phyloP scores from a whole-genome alignment of 306 rosid genomes.

The Lathyrus tuberosus region DNA sequence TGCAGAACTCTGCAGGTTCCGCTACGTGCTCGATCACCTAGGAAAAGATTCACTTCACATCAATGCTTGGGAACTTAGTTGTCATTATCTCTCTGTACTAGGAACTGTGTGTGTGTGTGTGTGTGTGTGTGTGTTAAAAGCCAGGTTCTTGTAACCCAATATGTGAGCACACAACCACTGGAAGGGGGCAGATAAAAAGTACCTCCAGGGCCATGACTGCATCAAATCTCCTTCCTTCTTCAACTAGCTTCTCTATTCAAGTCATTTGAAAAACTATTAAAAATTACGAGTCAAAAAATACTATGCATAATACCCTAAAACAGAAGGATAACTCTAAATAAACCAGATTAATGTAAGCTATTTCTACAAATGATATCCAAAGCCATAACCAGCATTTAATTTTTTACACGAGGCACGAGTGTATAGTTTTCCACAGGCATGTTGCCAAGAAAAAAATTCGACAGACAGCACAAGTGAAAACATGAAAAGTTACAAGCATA shows the following conservation, averaged over 20 bases:
- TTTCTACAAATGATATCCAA: slow-evolving; percentile 20
- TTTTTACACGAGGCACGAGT: neutral
- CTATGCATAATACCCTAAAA: neutral
- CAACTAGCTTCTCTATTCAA: slow-evolving; percentile 82
- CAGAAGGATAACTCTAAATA: neutral
- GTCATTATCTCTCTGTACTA: neutral
- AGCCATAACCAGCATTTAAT: neutral
- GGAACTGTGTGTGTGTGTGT: neutral
- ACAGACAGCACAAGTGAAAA: slow-evolving; percentile 3
- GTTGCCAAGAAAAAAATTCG: slow-evolving; percentile 19
- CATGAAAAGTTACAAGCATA: slow-evolving; percentile 3
- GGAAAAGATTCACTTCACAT: slow-evolving; percentile 4
- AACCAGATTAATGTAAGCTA: slow-evolving; percentile 28
- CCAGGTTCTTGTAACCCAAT: neutral
- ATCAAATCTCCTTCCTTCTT: slow-evolving; percentile 77
- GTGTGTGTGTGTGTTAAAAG: neutral
- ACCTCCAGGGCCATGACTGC: slow-evolving; percentile 93
- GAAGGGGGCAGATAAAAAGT: slow-evolving; percentile 17
- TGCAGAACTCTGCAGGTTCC: slow-evolving; percentile 90
- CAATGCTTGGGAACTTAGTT: neutral
- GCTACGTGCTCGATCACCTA: slow-evolving; percentile 97
- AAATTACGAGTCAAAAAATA: slow-evolving; percentile 7
- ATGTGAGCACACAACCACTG: neutral
- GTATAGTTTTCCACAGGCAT: neutral
- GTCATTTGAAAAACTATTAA: slow-evolving; percentile 19